phyloP scores from a whole-genome alignment of 2,329 filamentous ascomycete species.

The Colletotrichum costaricense region DNA sequence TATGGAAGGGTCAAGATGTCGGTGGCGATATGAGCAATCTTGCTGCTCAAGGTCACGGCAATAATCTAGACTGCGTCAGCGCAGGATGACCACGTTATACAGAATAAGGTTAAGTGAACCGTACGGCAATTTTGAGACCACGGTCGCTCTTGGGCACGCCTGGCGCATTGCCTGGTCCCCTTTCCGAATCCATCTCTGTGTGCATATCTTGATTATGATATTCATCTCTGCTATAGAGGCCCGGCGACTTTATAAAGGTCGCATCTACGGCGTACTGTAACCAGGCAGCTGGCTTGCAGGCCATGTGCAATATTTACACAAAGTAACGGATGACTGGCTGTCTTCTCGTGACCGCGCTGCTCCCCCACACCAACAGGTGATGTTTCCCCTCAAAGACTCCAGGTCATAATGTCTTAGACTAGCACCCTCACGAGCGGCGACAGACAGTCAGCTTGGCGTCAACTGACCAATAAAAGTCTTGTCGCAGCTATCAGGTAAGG shows the following conservation, averaged over 20 bases:
- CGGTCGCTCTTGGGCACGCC: conserved; percentile 25
- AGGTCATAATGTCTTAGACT: conserved; percentile 22
- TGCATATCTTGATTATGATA: background rate
- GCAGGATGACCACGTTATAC: background rate
- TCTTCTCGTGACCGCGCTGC: conserved; percentile 24
- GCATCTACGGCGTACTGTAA: background rate
- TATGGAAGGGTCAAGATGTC: conserved; percentile 41
- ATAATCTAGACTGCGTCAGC: conserved; percentile 25
- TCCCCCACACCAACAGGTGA: conserved; percentile 26
- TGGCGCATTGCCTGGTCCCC: conserved; percentile 5
- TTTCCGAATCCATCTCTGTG: conserved; percentile 13
- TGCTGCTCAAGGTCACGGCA: conserved; percentile 21
- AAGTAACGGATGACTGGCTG: conserved; percentile 26
- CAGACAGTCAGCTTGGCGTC: conserved; percentile 10
- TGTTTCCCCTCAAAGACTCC: conserved; percentile 7
- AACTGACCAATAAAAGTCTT: conserved; percentile 27
- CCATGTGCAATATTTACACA: background rate
- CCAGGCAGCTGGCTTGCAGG: background rate
- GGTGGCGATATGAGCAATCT: conserved; percentile 24
- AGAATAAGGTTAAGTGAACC: background rate
- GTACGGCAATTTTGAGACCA: conserved; percentile 25
- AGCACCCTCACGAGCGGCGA: conserved; percentile 15
- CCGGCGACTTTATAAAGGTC: conserved; percentile 15
- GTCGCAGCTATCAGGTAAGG: background rate
- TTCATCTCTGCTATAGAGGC: background rate